Base-by-base conservation (phyloP, 345 rosid genomes). In the Euphorbia tirucalli region DNA sequence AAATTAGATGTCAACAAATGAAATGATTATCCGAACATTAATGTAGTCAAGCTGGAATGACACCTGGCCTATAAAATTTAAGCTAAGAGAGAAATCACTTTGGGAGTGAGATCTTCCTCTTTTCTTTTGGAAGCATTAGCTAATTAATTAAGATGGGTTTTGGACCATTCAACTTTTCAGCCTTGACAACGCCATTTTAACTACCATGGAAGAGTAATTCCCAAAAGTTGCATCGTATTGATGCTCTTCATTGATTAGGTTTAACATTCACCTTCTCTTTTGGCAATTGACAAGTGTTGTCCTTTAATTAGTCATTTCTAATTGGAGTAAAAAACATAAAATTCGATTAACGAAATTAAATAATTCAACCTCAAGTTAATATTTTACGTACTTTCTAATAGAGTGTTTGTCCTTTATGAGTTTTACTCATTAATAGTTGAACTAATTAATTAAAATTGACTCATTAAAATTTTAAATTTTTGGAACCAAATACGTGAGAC, bases 11-110 rank as follows among this genome's bases (percentile, higher is more conserved):
- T 84, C 90, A 87, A 87, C 76, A 61, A 54, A 39, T 79, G 88
- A 72, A 56, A 87, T 87, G 79, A 89, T 89, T 84, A 80, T 68
- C 73, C 76, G 83, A 78, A 78, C 76, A 77, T 79, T 80, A 41
- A 6, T 41, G 76, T 68, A 61, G 69, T 85, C 75, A 72, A 81
- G 79, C 81, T 75, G 71, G 87, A 89, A 84, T 84, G 86, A 85
- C 91, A 81, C 79, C 81, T 82, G 84, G 78, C 85, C 87, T 82
- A 76, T 85, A 28, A 55, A n/a, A 71, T 30, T 68, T 70, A 41
- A 52, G 75, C 75, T 79, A 15, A 18, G 70, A 65, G 70, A 61
- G 31, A 28, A 16, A 56, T 59, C 59, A 3, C 77, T 83, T 78
- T 76, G 60, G 66, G 76, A 70, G 72, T 72, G 37, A 69, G 52